These are phyloP conservation scores for Eucalyptus camaldulensis DNA, from an alignment of 345 rosid species.

Conservation along the genomic window DNA sequence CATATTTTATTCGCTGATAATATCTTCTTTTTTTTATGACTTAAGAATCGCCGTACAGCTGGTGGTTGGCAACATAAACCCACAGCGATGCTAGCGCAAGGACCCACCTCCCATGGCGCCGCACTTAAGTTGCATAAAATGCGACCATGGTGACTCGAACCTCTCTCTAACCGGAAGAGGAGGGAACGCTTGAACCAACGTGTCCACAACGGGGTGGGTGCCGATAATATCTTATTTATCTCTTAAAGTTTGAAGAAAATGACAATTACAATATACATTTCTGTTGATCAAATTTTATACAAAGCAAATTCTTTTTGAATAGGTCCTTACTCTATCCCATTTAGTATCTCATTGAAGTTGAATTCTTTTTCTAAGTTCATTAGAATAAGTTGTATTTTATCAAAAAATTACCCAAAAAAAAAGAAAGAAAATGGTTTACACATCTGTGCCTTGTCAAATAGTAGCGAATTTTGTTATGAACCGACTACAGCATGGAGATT, in stretches of 20 bases:
- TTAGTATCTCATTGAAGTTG: no score
- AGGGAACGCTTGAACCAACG: accelerated
- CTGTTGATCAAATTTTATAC: neutral
- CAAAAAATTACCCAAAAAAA: no score
- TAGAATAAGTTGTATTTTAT: neutral
- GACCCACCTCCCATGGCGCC: no score
- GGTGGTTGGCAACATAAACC: no score
- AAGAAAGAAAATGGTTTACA: neutral
- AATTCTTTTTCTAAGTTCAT: no score
- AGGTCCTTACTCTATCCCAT: neutral
- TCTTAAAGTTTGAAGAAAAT: neutral
- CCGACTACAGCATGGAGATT: neutral
- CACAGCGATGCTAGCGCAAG: no score
- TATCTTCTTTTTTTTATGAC: no score
- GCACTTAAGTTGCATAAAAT: no score
- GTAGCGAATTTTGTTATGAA: neutral
- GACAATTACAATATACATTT: neutral
- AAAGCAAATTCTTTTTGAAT: neutral
- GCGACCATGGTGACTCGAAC: accelerated
- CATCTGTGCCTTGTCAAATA: neutral
- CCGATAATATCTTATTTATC: no score
- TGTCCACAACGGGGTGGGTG: no score
- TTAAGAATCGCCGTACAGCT: accelerated
- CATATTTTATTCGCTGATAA: accelerated
- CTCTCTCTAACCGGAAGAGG: accelerated